Percentiles rank a stretch among this genome's conserved stretches.
Evolutionary conservation across 1,139 yeast species (phyloP).

Genomic region (Pichia sp.): DNA sequence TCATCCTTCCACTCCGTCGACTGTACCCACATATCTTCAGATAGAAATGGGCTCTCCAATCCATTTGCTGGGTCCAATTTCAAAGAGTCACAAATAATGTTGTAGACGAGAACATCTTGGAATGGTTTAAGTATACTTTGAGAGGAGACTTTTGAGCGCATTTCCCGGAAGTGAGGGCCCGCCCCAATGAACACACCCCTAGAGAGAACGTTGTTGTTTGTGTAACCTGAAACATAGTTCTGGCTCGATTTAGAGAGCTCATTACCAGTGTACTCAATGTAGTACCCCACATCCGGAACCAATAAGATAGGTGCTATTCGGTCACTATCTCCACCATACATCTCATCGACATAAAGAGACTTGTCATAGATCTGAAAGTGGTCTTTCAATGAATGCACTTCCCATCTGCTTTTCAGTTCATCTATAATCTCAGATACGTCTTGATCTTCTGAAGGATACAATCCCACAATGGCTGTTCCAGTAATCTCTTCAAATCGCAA

Average conservation of each 20-base stretch:
- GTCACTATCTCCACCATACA: slow-evolving; percentile 50
- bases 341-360: slow-evolving; percentile 32
- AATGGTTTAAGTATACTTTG: slow-evolving; percentile 53
- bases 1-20: slow-evolving; percentile 1
- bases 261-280: slow-evolving; percentile 29
- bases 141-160: not conserved
- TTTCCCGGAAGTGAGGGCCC: slow-evolving; percentile 58
- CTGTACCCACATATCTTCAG: not conserved
- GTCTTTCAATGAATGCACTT: slow-evolving; percentile 25
- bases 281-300: slow-evolving; percentile 75
- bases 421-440: slow-evolving; percentile 33
- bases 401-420: slow-evolving; percentile 27
- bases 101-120: slow-evolving; percentile 64
- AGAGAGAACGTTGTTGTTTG: slow-evolving; percentile 71
- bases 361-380: no score
- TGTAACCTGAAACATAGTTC: slow-evolving; percentile 56
- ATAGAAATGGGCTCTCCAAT: not conserved
- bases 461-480: slow-evolving; percentile 88
- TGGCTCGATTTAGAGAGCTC: slow-evolving; percentile 27
- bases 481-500: slow-evolving; percentile 52
- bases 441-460: slow-evolving; percentile 48
- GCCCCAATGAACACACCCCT: slow-evolving; percentile 70
- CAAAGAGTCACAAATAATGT: slow-evolving; percentile 64
- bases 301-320: slow-evolving; percentile 84
- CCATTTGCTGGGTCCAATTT: slow-evolving; percentile 41